phyloP scores from a whole-genome alignment of 176 grass and related monocot genomes.

The Luzula sylvatica region DNA sequence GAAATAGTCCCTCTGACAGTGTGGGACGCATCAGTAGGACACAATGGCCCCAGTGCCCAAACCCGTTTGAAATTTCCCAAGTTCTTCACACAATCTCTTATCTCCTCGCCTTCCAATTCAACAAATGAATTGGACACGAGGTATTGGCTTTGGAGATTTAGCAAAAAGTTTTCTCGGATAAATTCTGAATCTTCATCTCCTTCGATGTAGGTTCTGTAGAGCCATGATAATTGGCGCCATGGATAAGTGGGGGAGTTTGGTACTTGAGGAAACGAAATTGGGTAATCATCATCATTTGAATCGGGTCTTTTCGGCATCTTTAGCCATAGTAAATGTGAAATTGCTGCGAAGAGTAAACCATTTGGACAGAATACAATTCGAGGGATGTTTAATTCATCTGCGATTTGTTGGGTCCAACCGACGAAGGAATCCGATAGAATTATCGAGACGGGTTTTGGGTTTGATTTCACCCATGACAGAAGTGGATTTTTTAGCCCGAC shows the following conservation, averaged over 20 bases:
- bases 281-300: conserved; percentile 9
- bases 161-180: conserved; percentile 36
- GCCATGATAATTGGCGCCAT: conserved; percentile 37
- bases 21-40: conserved; percentile 1
- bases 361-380: conserved; percentile 40
- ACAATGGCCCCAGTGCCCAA: conserved; percentile 47
- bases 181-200: conserved; percentile 24
- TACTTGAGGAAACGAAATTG: conserved; percentile 24
- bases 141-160: conserved; percentile 33
- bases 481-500: conserved; percentile 8
- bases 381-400: conserved; percentile 30
- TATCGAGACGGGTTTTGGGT: conserved; percentile 18
- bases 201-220: conserved; percentile 29
- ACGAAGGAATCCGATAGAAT: conserved; percentile 53
- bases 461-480: conserved; percentile 8
- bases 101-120: conserved; percentile 38
- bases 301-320: conserved; percentile 4
- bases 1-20: conserved; percentile 1
- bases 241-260: conserved; percentile 22
- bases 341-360: conserved; percentile 26
- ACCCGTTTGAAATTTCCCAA: conserved; percentile 19
- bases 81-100: conserved; percentile 30
- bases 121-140: conserved; percentile 43
- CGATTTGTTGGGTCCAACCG: conserved; percentile 51
- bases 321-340: conserved; percentile 33